These are phyloP conservation scores for Vigna hirtella DNA, from an alignment of 306 rosid species.

Conservation along the genomic window DNA sequence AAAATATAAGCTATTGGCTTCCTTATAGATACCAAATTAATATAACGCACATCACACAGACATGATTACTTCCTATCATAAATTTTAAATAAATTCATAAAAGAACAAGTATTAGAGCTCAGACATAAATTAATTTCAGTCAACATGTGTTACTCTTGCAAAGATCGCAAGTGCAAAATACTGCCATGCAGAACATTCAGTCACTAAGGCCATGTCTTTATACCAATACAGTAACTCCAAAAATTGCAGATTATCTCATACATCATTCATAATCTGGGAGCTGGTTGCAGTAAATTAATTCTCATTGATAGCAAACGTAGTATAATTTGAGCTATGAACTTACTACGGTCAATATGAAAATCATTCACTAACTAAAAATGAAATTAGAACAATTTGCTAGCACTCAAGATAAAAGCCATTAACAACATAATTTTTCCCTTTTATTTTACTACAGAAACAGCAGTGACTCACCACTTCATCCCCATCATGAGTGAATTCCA, in stretches of 20 bases:
- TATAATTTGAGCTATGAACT: conserved; percentile 3
- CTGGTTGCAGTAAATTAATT: conserved; percentile 15
- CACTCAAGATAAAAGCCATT: background rate
- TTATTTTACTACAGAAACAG: conserved; percentile 3
- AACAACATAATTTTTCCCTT: background rate
- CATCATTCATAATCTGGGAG: background rate
- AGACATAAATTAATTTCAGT: conserved; percentile 13
- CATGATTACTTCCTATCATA: conserved; percentile 10
- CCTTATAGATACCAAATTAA: conserved; percentile 33
- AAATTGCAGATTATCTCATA: conserved; percentile 21
- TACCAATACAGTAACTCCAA: background rate
- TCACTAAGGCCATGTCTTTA: background rate
- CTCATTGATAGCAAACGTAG: background rate
- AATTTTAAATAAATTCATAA: conserved; percentile 7
- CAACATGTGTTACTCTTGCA: background rate
- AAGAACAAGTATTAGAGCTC: background rate
- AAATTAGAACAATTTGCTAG: background rate
- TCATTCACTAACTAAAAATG: conserved; percentile 19
- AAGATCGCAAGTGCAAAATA: conserved; percentile 13
- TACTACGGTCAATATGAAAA: conserved; percentile 15
- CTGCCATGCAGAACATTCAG: background rate
- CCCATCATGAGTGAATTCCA: conserved; percentile 92
- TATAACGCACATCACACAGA: conserved; percentile 6
- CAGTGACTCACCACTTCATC: conserved; percentile 85
- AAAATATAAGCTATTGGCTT: conserved; percentile 25